Evolutionary conservation across 495 filamentous ascomycete genomes (phyloP).

Genomic region (Achaetomiella virescens): DNA sequence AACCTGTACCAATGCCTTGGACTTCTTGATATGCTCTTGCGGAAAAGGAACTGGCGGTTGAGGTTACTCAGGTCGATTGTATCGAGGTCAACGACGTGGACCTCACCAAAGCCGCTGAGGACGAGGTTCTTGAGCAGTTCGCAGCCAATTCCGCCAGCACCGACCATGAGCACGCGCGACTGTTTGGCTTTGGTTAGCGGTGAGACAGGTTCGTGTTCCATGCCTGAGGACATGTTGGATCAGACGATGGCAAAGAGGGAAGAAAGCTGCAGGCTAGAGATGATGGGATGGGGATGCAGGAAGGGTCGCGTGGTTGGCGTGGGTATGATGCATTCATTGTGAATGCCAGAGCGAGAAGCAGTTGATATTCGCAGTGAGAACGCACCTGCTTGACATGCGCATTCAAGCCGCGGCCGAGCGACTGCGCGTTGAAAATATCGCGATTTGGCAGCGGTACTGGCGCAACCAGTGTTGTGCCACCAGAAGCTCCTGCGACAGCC

Average conservation of each 20-base stretch:
- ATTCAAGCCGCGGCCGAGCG: conserved; percentile 39
- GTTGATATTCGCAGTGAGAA: conserved; percentile 12
- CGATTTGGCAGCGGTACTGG: conserved; percentile 17
- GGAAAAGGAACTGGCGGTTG: conserved; percentile 96
- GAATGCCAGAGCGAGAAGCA: conserved; percentile 13
- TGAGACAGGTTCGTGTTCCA: background rate
- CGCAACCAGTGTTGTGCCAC: background rate
- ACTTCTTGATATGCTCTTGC: conserved; percentile 95
- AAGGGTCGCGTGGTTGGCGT: background rate
- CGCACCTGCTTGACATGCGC: conserved; percentile 43
- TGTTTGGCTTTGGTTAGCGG: conserved; percentile 39
- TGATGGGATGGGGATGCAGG: background rate
- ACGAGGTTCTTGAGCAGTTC: conserved; percentile 97
- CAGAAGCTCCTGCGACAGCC: background rate
- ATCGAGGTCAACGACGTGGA: conserved; percentile 95
- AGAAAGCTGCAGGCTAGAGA: background rate
- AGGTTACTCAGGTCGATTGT: conserved; percentile 97
- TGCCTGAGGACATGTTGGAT: conserved; percentile 9
- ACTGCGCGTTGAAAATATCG: conserved; percentile 37
- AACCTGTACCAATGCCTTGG: conserved; percentile 78
- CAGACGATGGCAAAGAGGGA: background rate
- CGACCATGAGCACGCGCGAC: conserved; percentile 89
- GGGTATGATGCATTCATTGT: background rate
- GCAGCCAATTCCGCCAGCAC: conserved; percentile 95
- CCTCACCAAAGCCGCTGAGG: conserved; percentile 86